Conservation (phyloP, 371 early-diverging fungal genomes). For the Phascolomyces articulosus region DNA sequence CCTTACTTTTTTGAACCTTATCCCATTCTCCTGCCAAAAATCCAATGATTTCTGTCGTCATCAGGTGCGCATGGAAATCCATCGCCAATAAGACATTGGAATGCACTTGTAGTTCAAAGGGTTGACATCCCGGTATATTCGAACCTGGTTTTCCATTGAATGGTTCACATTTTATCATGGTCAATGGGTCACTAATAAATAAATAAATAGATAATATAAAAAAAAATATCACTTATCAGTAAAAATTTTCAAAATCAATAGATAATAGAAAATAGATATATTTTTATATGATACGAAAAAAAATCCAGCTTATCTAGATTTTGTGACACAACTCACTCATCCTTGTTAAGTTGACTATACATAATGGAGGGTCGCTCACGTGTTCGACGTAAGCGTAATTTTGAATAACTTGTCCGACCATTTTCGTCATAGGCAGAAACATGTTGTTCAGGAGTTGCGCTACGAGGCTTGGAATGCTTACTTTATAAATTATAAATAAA, state of each 20-base stretch:
- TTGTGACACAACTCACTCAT: conserved; percentile 32
- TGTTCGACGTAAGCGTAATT: conserved; percentile 37
- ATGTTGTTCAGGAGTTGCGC: conserved; percentile 9
- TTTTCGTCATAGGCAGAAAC: conserved; percentile 34
- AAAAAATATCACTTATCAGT: not conserved
- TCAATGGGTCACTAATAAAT: conserved; percentile 66
- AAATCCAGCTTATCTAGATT: not conserved
- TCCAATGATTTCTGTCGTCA: conserved; percentile 87
- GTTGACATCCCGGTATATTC: conserved; percentile 70
- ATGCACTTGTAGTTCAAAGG: conserved; percentile 73
- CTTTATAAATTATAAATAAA: not conserved
- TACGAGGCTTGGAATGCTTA: conserved; percentile 4
- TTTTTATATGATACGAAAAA: not conserved
- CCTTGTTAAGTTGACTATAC: conserved; percentile 37
- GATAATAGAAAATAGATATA: not conserved
- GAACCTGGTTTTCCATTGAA: conserved; percentile 76
- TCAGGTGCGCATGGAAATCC: conserved; percentile 90
- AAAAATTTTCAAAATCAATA: too few species aligned
- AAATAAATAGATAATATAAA: too few species aligned
- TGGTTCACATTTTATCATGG: conserved; percentile 81
- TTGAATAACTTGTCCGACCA: conserved; percentile 51
- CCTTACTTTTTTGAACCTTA: conserved; percentile 43
- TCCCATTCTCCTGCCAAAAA: conserved; percentile 84
- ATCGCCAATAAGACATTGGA: conserved; percentile 80
- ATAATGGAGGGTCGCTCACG: conserved; percentile 36